Conservation (phyloP, 345 rosid species). For the Punica granatum region DNA sequence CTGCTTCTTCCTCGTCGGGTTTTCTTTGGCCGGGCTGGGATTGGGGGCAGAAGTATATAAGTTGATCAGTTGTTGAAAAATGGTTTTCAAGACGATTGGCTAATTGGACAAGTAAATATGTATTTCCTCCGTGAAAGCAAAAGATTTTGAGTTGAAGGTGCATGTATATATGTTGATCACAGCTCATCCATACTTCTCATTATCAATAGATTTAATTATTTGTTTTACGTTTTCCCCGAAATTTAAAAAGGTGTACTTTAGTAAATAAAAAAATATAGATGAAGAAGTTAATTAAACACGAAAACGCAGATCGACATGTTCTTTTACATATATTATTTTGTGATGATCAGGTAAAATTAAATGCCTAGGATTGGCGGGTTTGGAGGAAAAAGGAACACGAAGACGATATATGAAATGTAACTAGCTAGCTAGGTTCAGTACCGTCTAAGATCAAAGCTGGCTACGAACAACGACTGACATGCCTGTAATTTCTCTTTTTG, state of each 20-base stretch:
- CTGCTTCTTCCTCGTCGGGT: too few relatives aligned
- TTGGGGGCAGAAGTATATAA: background rate
- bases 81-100: conserved; percentile 1
- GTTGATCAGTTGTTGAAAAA: conserved; percentile 2
- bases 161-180: background rate
- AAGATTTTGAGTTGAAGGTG: background rate
- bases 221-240: background rate
- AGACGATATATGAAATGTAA: too few relatives aligned
- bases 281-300: background rate
- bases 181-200: conserved; percentile 6
- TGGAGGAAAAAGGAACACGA: background rate
- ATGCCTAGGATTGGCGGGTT: background rate
- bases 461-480: background rate
- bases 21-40: too few relatives aligned
- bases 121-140: background rate
- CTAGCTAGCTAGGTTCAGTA: background rate
- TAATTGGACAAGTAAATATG: conserved; percentile 1
- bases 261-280: background rate
- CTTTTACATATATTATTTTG: background rate
- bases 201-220: background rate
- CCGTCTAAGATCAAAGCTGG: background rate
- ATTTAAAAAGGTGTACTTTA: background rate
- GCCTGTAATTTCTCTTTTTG: too few relatives aligned
- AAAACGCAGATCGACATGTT: background rate
- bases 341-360: background rate